A percentile compares a stretch with the other conserved stretches of the same genome.
These are phyloP conservation scores for Pythium angustatum DNA, from an alignment of 352 stramenopile genomes.

Conservation along the genomic window DNA sequence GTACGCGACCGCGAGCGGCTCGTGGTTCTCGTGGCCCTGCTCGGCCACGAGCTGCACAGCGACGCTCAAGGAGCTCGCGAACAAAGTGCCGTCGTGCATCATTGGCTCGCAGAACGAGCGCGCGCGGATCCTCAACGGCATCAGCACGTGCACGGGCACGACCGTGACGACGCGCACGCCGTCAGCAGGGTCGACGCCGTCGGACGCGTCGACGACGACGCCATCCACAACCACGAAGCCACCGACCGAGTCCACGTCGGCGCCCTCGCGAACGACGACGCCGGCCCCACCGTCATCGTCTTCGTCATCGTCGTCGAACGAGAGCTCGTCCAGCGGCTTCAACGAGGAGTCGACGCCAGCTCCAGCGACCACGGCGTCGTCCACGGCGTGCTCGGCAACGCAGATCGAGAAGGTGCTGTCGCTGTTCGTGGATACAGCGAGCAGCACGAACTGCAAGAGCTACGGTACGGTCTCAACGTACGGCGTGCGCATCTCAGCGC, in stretches of 20 bases:
- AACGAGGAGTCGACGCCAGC: too few species aligned
- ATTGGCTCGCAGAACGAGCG: slow-evolving; percentile 4
- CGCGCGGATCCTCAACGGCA: slow-evolving; percentile 17
- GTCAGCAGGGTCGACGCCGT: neutral
- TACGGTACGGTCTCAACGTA: slow-evolving; percentile 25
- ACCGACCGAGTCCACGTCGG: neutral
- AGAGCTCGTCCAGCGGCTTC: too few species aligned
- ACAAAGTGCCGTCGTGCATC: slow-evolving; percentile 21
- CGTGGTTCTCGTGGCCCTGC: slow-evolving; percentile 24
- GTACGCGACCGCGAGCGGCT: slow-evolving; percentile 7
- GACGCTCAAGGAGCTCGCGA: slow-evolving; percentile 8
- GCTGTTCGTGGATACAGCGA: slow-evolving; percentile 37
- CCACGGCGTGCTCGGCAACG: slow-evolving; percentile 1
- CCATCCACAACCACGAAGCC: neutral
- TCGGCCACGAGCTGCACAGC: slow-evolving; percentile 22
- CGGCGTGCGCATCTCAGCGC: slow-evolving; percentile 31
- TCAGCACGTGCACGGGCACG: slow-evolving; percentile 18
- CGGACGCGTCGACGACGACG: neutral
- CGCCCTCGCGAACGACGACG: neutral
- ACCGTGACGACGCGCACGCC: slow-evolving; percentile 5
- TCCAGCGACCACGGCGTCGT: slow-evolving; percentile 2
- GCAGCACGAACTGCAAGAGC: slow-evolving; percentile 26
- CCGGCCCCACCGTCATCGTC: too few species aligned
- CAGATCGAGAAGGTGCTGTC: slow-evolving; percentile 26
- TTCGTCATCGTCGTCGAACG: too few species aligned